Conservation (phyloP, 495 filamentous ascomycete species). For the Parathielavia hyrcaniae region DNA sequence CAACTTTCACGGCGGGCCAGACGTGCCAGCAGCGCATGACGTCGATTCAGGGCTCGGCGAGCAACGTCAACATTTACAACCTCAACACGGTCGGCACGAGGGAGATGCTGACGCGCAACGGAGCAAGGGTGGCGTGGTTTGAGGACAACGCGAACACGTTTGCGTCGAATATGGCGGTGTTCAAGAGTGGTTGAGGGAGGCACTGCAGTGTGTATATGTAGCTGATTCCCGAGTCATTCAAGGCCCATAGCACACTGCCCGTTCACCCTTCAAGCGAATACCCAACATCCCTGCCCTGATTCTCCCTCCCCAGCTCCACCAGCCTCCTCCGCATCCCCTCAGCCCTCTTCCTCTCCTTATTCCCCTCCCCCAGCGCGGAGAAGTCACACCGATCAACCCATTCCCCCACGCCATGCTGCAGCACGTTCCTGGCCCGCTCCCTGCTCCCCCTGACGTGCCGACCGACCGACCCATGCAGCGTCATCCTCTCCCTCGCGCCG, state of each 20-base stretch:
- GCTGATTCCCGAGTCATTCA: not conserved
- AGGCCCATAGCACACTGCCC: not conserved
- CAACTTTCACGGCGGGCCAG: conserved; percentile 40
- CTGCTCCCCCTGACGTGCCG: conserved; percentile 47
- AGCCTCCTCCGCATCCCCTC: conserved; percentile 50
- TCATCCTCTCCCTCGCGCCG: conserved; percentile 56
- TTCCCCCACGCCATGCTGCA: conserved; percentile 77
- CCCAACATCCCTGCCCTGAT: conserved; percentile 48
- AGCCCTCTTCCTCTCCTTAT: conserved; percentile 47
- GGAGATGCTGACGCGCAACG: conserved; percentile 44
- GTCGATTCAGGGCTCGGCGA: conserved; percentile 41
- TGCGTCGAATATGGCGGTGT: conserved; percentile 41
- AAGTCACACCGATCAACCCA: conserved; percentile 60
- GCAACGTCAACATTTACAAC: conserved; percentile 48
- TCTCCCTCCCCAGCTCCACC: conserved; percentile 53
- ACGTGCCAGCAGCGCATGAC: conserved; percentile 53
- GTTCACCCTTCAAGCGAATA: conserved; percentile 41
- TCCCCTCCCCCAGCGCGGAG: conserved; percentile 43
- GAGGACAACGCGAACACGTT: conserved; percentile 45
- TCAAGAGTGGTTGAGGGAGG: conserved; percentile 29
- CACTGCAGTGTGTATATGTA: not conserved
- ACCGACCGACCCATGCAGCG: conserved; percentile 76
- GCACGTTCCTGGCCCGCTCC: conserved; percentile 64
- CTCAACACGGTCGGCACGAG: conserved; percentile 50
- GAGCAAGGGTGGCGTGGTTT: conserved; percentile 35